These are phyloP conservation scores for Cyanidiococcus yangmingshanensis DNA, from an alignment of 23 red algal species.

Conservation along the genomic window DNA sequence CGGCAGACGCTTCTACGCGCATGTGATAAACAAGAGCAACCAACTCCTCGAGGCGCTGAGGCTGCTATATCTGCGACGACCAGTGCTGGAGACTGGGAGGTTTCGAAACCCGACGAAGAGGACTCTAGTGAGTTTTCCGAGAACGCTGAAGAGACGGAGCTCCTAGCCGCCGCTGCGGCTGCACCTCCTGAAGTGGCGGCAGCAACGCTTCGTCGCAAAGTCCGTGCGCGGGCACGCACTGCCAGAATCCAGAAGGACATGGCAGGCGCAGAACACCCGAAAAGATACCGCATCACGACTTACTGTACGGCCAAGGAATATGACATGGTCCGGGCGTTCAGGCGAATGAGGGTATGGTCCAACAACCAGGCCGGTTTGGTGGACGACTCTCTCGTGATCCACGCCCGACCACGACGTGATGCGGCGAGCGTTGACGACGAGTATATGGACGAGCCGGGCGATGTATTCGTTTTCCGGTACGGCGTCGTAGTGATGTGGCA, in stretches of 20 bases:
- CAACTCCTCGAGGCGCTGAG: too few relatives aligned
- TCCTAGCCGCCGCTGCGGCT: neutral
- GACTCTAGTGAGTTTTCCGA: neutral
- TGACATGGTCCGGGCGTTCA: slow-evolving; percentile 2
- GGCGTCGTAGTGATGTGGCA: slow-evolving; percentile 44
- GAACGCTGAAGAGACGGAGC: neutral
- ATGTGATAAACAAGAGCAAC: too few relatives aligned
- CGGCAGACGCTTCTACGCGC: too few relatives aligned
- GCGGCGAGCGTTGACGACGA: neutral
- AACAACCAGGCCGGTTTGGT: neutral
- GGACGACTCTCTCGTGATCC: slow-evolving; percentile 21
- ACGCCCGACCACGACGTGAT: slow-evolving; percentile 9
- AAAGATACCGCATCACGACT: neutral
- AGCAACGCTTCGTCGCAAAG: neutral
- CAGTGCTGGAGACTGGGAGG: too few relatives aligned
- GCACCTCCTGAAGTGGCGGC: slow-evolving; percentile 4
- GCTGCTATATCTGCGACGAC: too few relatives aligned
- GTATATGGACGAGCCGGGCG: neutral
- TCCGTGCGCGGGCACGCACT: slow-evolving; percentile 2
- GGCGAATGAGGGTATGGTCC: slow-evolving; percentile 12
- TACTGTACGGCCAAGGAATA: slow-evolving; percentile 23
- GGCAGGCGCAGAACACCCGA: neutral
- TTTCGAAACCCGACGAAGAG: neutral
- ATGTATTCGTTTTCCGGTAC: slow-evolving; percentile 46
- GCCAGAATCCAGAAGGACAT: neutral